These are phyloP conservation scores for Plasmopara muralis DNA, from an alignment of 352 stramenopile species.

Conservation along the genomic window DNA sequence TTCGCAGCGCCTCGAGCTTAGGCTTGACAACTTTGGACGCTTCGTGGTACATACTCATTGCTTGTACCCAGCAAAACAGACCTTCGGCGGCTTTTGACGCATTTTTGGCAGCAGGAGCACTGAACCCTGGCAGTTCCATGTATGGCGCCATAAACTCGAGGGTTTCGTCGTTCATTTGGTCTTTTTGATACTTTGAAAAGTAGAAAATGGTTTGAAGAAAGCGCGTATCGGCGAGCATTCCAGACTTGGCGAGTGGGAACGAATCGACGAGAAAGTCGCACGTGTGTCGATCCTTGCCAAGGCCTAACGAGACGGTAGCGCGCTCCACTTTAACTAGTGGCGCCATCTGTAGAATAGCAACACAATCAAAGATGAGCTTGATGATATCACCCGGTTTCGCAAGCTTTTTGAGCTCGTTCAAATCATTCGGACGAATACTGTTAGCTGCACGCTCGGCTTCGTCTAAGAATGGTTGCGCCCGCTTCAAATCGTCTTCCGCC, in stretches of 20 bases:
- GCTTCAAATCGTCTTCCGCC: slow-evolving; percentile 85
- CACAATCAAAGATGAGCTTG: slow-evolving; percentile 91
- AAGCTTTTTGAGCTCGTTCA: slow-evolving; percentile 91
- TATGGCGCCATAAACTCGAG: slow-evolving; percentile 90
- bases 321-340: slow-evolving; percentile 71
- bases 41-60: slow-evolving; percentile 90
- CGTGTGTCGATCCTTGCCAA: slow-evolving; percentile 86
- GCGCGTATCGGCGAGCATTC: slow-evolving; percentile 83
- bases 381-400: slow-evolving; percentile 88
- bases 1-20: slow-evolving; percentile 87
- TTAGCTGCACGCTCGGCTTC: slow-evolving; percentile 81
- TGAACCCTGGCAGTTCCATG: slow-evolving; percentile 83
- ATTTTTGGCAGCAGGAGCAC: slow-evolving; percentile 72
- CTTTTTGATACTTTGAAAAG: slow-evolving; percentile 88
- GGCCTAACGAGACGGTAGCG: slow-evolving; percentile 45
- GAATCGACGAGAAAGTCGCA: slow-evolving; percentile 82
- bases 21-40: slow-evolving; percentile 91
- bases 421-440: slow-evolving; percentile 84
- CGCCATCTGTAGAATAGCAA: slow-evolving; percentile 84
- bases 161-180: slow-evolving; percentile 91
- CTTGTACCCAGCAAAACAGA: slow-evolving; percentile 86
- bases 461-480: slow-evolving; percentile 87
- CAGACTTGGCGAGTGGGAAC: slow-evolving; percentile 75
- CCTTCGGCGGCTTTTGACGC: slow-evolving; percentile 87
- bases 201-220: slow-evolving; percentile 88